A percentile compares a stretch with the other conserved stretches of the same genome.
These are phyloP conservation scores for Dalbergia cochinchinensis DNA, from an alignment of 306 rosid species.

Conservation along the genomic window DNA sequence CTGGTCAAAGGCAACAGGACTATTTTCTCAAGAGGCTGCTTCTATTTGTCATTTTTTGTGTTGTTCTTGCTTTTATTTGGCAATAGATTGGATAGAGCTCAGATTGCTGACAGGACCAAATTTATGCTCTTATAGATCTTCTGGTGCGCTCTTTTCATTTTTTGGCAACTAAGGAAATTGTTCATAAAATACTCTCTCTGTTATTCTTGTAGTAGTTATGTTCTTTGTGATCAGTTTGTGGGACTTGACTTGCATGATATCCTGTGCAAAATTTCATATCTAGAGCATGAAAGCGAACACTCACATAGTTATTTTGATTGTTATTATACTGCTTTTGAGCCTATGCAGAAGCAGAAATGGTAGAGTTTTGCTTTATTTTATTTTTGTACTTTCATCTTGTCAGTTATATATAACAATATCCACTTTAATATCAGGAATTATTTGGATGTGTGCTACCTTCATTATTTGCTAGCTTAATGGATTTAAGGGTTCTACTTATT, in stretches of 20 bases:
- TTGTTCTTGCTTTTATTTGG: constrained; percentile 72
- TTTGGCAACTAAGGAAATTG: constrained; percentile 43
- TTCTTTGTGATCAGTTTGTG: constrained; percentile 29
- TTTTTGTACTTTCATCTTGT: neutral
- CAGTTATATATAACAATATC: neutral
- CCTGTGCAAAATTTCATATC: constrained; percentile 33
- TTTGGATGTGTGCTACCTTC: constrained; percentile 17
- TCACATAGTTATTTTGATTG: constrained; percentile 21
- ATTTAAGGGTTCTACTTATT: neutral
- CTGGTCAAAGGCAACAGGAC: constrained; percentile 76
- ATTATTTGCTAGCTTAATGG: neutral
- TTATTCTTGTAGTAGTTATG: constrained; percentile 29
- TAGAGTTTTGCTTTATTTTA: neutral
- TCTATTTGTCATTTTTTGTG: constrained; percentile 63
- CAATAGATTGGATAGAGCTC: constrained; percentile 54
- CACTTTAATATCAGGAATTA: neutral
- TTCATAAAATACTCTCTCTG: constrained; percentile 44
- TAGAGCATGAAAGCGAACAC: constrained; percentile 24
- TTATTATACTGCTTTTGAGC: constrained; percentile 5
- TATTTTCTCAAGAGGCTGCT: constrained; percentile 70
- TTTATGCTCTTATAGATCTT: constrained; percentile 46
- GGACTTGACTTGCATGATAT: constrained; percentile 31
- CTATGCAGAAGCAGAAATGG: neutral
- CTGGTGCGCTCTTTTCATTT: constrained; percentile 21
- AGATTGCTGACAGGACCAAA: constrained; percentile 35